These are phyloP conservation scores for Hansenula anomala DNA, from an alignment of 1,139 yeast genomes.

Conservation along the genomic window DNA sequence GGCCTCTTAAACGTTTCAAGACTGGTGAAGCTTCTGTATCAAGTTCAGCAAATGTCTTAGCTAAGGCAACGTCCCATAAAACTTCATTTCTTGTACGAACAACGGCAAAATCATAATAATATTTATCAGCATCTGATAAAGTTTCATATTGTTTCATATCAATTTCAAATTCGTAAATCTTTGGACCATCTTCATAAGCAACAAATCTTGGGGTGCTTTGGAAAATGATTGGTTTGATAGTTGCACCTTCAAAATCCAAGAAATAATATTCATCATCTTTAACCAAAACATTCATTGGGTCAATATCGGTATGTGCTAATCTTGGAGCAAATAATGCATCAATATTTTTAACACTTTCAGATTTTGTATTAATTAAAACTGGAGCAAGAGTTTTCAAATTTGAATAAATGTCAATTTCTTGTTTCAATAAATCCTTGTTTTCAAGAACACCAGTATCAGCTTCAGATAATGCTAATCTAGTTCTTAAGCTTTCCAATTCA, in stretches of 20 bases:
- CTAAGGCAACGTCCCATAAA: conserved; percentile 76
- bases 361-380: conserved; percentile 44
- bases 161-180: conserved; percentile 66
- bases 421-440: conserved; percentile 36
- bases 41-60: conserved; percentile 58
- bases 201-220: conserved; percentile 78
- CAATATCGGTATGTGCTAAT: conserved; percentile 75
- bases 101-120: conserved; percentile 80
- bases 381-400: conserved; percentile 53
- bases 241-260: conserved; percentile 76
- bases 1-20: conserved; percentile 54
- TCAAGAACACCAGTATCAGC: conserved; percentile 48
- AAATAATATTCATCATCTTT: conserved; percentile 43
- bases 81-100: conserved; percentile 89
- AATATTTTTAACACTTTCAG: conserved; percentile 51
- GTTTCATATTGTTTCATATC: conserved; percentile 69
- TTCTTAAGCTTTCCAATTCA: conserved; percentile 60
- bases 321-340: conserved; percentile 68
- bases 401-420: conserved; percentile 54
- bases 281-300: conserved; percentile 79
- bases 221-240: conserved; percentile 76
- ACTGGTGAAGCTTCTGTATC: conserved; percentile 78
- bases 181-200: conserved; percentile 76
- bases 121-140: conserved; percentile 67
- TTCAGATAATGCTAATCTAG: conserved; percentile 49